A percentile compares a stretch with the other conserved stretches of the same genome.
phyloP scores from a whole-genome alignment of 1,284 basidiomycete genomes.

The Ceratobasidium sp. region DNA sequence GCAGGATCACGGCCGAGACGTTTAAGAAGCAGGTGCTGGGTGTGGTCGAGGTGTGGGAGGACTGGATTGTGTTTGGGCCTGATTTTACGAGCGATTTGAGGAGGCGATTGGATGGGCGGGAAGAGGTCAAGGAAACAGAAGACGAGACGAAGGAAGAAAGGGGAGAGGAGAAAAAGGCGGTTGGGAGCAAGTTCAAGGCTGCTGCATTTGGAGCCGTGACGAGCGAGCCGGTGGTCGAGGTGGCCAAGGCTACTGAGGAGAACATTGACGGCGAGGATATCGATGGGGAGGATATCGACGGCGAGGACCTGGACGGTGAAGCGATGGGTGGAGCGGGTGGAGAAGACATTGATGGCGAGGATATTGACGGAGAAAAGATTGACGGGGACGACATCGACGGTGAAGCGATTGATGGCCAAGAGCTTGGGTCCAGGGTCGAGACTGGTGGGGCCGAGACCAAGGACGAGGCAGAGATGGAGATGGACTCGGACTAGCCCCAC shows the following conservation, averaged over 20 bases:
- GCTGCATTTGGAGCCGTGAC: conserved; percentile 61
- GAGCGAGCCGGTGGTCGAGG: conserved; percentile 36
- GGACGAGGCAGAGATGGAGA: conserved; percentile 25
- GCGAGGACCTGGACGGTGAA: conserved; percentile 45
- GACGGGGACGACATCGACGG: conserved; percentile 46
- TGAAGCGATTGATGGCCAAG: conserved; percentile 41
- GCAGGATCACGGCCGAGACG: conserved; percentile 89
- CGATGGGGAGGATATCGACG: conserved; percentile 46
- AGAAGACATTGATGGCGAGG: conserved; percentile 56
- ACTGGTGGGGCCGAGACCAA: neutral
- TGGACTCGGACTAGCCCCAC: neutral
- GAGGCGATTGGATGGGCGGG: conserved; percentile 70
- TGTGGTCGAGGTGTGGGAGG: conserved; percentile 93
- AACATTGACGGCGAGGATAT: conserved; percentile 50
- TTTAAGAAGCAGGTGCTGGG: conserved; percentile 89
- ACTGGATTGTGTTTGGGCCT: conserved; percentile 91
- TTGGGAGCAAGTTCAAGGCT: conserved; percentile 75
- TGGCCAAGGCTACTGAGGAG: conserved; percentile 56
- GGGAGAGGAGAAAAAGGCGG: conserved; percentile 46
- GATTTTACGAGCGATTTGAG: conserved; percentile 79
- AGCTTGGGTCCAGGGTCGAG: neutral
- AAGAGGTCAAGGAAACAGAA: conserved; percentile 49
- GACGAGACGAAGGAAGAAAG: conserved; percentile 43
- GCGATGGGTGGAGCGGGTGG: conserved; percentile 29
- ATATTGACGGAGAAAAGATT: conserved; percentile 56